A percentile compares a stretch with the other conserved stretches of the same genome.
Conservation (phyloP, 768 basidiomycete species). For the Ramaria sp. region DNA sequence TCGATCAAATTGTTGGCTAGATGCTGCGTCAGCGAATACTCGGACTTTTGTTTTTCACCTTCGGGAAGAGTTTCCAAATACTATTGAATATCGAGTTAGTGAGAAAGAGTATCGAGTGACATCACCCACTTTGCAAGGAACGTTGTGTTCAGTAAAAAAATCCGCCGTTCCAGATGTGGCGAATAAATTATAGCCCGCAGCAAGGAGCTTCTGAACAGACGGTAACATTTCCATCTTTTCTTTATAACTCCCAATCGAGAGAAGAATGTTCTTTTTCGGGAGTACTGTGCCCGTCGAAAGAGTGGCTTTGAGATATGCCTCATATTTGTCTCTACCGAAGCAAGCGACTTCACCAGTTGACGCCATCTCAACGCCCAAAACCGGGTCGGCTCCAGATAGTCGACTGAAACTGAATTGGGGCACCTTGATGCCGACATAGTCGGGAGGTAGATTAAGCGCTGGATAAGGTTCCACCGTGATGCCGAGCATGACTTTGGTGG, state of each 20-base stretch:
- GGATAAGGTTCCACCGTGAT: slow-evolving; percentile 87
- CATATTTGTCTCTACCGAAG: slow-evolving; percentile 95
- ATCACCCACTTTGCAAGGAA: slow-evolving; percentile 76
- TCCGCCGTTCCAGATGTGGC: slow-evolving; percentile 96
- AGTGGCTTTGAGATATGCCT: slow-evolving; percentile 94
- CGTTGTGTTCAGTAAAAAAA: slow-evolving; percentile 93
- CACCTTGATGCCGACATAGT: slow-evolving; percentile 98
- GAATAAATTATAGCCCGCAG: slow-evolving; percentile 91
- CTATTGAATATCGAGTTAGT: slow-evolving; percentile 24
- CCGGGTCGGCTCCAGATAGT: slow-evolving; percentile 92
- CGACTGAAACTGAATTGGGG: slow-evolving; percentile 99
- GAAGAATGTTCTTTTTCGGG: slow-evolving; percentile 95
- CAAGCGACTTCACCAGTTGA: slow-evolving; percentile 99
- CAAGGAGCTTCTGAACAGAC: slow-evolving; percentile 88
- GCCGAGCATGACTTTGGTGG: slow-evolving; percentile 96
- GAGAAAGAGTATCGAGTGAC: not conserved
- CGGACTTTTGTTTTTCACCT: slow-evolving; percentile 77
- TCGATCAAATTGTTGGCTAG: slow-evolving; percentile 95
- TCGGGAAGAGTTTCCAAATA: slow-evolving; percentile 85
- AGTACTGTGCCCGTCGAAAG: slow-evolving; percentile 92
- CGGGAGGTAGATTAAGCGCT: slow-evolving; percentile 70
- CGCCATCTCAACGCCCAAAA: slow-evolving; percentile 98
- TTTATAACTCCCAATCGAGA: slow-evolving; percentile 93
- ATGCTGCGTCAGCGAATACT: slow-evolving; percentile 96
- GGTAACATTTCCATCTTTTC: slow-evolving; percentile 96